Evolutionary conservation across 1,284 basidiomycete species (phyloP), one percentile per base, ranked within the genome.

Genomic region (Termitomyces sp.): DNA sequence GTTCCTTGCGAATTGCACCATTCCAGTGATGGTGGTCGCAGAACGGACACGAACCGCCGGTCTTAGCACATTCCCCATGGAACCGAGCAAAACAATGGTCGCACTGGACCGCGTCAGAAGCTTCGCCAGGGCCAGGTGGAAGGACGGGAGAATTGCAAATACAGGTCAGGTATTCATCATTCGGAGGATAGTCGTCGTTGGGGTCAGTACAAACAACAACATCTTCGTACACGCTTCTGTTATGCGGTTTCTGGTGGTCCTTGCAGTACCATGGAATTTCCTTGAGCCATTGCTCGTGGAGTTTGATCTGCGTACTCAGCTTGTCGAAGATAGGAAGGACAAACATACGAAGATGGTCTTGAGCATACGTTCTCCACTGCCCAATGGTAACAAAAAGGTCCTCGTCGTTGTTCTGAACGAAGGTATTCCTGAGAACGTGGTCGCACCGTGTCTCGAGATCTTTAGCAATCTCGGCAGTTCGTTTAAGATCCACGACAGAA

Each of bases 1-100:
- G 82, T 56, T 87, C 81, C 67, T 90, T 90, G 67, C 83, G 81
- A 54, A 91, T 84, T 6, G 84, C 79, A 28, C 89, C 89, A 62
- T 92, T 89, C 89, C 89, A 92, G 62, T 92, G 90, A 60, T 90
- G 86, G 62, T 91, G 88, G 60, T 92, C 89, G 62, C 89, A 92
- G 74, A 92, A 92, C 0, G 90, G 89, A 65, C 89, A 92, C 7
- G 89, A 92, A 36, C 89, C 89, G n/a, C 89, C 89, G 60, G 86
- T 90, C 59, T 84, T 84, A 10, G 88, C 89, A 61, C 89, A 92
- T 53, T 83, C 77, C 17, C 88, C 89, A 61, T 92, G 89, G 70
- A 92, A 92, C 51, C 88, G 76, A 42, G 89, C 90, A 65, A 80
- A 88, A 61, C 89, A 92, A 62, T 92, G 89, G 64, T 92, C 89